Conservation (phyloP, 768 basidiomycete species). For the Tulasnella sp. region DNA sequence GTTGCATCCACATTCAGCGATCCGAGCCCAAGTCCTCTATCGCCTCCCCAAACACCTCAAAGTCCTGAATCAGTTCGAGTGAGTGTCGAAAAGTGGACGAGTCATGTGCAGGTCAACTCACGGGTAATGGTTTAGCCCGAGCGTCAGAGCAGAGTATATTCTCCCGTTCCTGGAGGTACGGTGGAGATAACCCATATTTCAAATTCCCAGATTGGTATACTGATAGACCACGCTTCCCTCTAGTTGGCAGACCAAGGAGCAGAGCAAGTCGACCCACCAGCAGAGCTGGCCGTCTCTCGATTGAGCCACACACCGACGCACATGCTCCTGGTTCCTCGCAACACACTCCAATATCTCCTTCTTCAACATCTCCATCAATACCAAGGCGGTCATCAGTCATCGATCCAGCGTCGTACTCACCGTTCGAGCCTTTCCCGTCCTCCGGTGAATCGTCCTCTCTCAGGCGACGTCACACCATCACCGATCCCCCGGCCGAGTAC, state of each 20-base stretch:
- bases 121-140: neutral
- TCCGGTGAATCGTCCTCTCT: neutral
- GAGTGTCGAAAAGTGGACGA: neutral
- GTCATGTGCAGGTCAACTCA: neutral
- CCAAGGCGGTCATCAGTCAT: conserved; percentile 8
- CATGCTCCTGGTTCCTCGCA: neutral
- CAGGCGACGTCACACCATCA: conserved; percentile 19
- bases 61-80: conserved; percentile 17
- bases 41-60: conserved; percentile 13
- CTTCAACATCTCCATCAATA: neutral
- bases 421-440: neutral
- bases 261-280: conserved; percentile 7
- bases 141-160: conserved; percentile 5
- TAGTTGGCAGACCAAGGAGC: neutral
- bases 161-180: neutral
- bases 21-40: conserved; percentile 13
- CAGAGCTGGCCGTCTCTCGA: conserved; percentile 2
- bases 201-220: neutral
- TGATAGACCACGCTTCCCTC: neutral
- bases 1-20: conserved; percentile 10
- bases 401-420: neutral
- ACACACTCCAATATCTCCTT: neutral
- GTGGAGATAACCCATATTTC: neutral
- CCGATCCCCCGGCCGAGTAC: neutral
- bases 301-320: neutral